Base-by-base conservation (phyloP, 495 filamentous ascomycete genomes). In the Tuber calosporum region DNA sequence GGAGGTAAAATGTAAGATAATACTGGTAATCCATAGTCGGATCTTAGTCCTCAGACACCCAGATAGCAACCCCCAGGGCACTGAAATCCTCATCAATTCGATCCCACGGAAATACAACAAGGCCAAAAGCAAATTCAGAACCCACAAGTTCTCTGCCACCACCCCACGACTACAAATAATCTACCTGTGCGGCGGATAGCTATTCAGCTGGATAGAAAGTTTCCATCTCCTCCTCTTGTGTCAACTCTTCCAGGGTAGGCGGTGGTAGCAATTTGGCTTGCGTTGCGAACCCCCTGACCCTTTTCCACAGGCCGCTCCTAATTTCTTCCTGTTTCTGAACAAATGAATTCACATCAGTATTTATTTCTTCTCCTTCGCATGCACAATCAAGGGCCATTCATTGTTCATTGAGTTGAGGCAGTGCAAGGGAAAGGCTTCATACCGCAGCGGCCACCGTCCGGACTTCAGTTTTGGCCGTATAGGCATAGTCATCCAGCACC, bases 181-280 rank as follows among this genome's bases (percentile, higher is more conserved):
- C 6, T 17, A 62, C 53, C 53, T 19, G 13, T 6, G 17, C 4
- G 11, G 30, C 15, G 13, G 26, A 34, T 34, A 62, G 53, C 53
- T 62, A 62, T 62, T 62, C 53, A 30, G 30, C 53, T 62, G 53
- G 53, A 30, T 62, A 62, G 53, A 34, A 62, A 11, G 53, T 34
- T 62, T 62, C 53, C n/a, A n/a, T n/a, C 53, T 62, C 48, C n/a
- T 30, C 53, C 53, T 19, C 53, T 34, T 34, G 26, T 34, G 53
- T 9, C 53, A 62, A 34, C 53, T 62, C 53, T 13, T 62, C 53
- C 13, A 3, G 53, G 53, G 53, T 62, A 34, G 53, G 53, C 17
- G 53, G 53, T 34, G 53, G 53, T 34, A 62, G 26, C 26, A 62
- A 62, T 62, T 62, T 62, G 19, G 53, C 53, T 62, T 62, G 53